Evolutionary conservation across 257 asterid species (phyloP), one percentile per base, ranked within the genome.

Genomic region (Jacaranda copaia): DNA sequence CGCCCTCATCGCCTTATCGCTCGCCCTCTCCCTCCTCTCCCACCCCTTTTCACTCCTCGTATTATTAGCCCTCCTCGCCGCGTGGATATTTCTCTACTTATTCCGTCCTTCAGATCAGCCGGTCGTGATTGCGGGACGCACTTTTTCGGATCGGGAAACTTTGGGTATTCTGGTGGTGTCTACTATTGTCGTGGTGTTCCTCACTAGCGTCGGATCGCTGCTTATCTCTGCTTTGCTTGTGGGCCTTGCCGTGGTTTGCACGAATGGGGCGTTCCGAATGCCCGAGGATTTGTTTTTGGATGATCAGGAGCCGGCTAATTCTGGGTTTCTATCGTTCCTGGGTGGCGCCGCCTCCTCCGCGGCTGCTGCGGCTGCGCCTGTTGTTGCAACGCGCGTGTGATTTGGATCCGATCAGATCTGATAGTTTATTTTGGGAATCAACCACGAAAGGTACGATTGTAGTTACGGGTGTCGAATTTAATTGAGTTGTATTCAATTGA

Each of bases 241-340:
- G 19, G 97, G 96, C 16, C 73, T 90, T 67, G 90, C 89, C 7
- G 86, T 93, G 15, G 93, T 89, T 74, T 87, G 89, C 79, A 64
- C 82, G 25, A 96, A 93, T 69, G 97, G 98, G 6, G 96, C 98
- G 14, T 90, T 94, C 72, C 77, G 97, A 36, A 77, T 85, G 83
- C 97, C 97, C 2, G 97, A 94, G 85, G 98, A 94, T 82, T 79
- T 90, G 87, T 92, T 92, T 73, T 55, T 92, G 83, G 97, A 94
- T 72, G 97, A 94, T 38, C 96, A 92, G 75, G 97, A 92, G 86
- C 91, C 85, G 40, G 88, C 71, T 1, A 88, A 85, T 43, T 72
- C 86, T 13, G 97, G 98, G 0, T 83, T 92, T 72, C 85, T 92
- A 1, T 91, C 96, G 48, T 91, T 93, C 88, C 88, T 91, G 3